Evolutionary conservation across 73 alveolate genomes (phyloP), one percentile per base, ranked within the genome.

Genomic region (Uronychia setigera): DNA sequence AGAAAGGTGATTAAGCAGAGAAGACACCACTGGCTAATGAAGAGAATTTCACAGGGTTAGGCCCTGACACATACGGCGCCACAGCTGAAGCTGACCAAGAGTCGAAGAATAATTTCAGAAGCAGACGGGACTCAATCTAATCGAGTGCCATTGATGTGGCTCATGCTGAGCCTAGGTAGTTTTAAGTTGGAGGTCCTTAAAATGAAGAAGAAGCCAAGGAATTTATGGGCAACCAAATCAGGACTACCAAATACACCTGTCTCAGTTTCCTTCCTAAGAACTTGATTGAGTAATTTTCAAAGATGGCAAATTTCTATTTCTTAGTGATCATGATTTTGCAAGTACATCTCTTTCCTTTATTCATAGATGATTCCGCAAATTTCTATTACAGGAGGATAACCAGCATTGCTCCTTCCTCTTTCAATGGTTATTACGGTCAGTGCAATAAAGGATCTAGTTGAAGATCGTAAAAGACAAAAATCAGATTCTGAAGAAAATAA

Each of bases 391-490:
- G 80, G 88, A 30, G 98, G 98, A 33, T 77, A 91, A 77, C 99
- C 99, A 26, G 92, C 96, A 33, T 91, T 96, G 29, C 88, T 93
- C 80, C 88, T 96, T 67, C 98, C 98, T 0, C 88, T 96, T 60
- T 75, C 87, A 80, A 80, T 95, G 26, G 98, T 96, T 26, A 89
- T 95, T 33, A 80, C 91, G 35, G 86, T 95, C 31, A 93, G 96
- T 90, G 98, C 97, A 25, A 82, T 94, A 35, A 96, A 95, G 87
- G 99, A 96, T 92, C 91, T 95, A 75, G 89, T 91, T 84, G 99
- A 96, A 87, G 99, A 96, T 77, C n/a, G n/a, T n/a, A n/a, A 93
- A 76, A 93, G 98, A 77, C 82, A 81, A 46, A 89, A 77, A 80
- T 80, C 96, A 35, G 99, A 96, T 80, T 29, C 31, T 0, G 88